These are phyloP conservation scores for Magnolia kwangsiensis DNA, from an alignment of 164 flowering plant species.

Conservation along the genomic window DNA sequence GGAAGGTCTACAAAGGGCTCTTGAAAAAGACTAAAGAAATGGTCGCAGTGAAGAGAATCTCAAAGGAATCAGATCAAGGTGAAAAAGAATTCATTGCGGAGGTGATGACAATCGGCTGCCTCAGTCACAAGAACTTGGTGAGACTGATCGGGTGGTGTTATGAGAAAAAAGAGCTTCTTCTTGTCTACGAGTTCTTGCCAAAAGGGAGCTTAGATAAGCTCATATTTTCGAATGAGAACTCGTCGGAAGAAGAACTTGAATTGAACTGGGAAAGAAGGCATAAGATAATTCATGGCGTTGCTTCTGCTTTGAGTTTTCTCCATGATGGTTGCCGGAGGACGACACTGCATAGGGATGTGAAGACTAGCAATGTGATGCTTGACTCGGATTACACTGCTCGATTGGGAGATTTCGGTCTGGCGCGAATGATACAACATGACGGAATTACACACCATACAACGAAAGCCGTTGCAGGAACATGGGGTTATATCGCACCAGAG, in stretches of 20 bases:
- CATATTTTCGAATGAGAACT: slow-evolving; percentile 25
- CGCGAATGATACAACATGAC: slow-evolving; percentile 16
- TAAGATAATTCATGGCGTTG: slow-evolving; percentile 30
- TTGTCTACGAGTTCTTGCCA: slow-evolving; percentile 63
- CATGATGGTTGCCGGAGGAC: slow-evolving; percentile 22
- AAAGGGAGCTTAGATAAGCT: slow-evolving; percentile 54
- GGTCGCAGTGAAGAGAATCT: slow-evolving; percentile 52
- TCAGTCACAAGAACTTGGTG: slow-evolving; percentile 59
- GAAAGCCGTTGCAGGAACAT: slow-evolving; percentile 28
- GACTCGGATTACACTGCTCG: slow-evolving; percentile 21
- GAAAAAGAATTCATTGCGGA: slow-evolving; percentile 58
- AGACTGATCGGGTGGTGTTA: slow-evolving; percentile 59
- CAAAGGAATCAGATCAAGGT: slow-evolving; percentile 40
- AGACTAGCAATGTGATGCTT: slow-evolving; percentile 32
- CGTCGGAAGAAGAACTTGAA: neutral
- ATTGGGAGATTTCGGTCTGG: slow-evolving; percentile 34
- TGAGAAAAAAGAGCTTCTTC: slow-evolving; percentile 42
- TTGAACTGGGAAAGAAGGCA: slow-evolving; percentile 47
- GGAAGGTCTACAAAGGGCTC: slow-evolving; percentile 55
- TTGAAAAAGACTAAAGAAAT: slow-evolving; percentile 23
- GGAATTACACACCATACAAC: slow-evolving; percentile 30
- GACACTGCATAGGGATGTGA: slow-evolving; percentile 28
- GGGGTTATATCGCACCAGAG: slow-evolving; percentile 29
- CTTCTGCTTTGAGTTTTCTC: slow-evolving; percentile 21
- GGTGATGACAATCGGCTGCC: slow-evolving; percentile 51